Evolutionary conservation across 2,329 filamentous ascomycete genomes (phyloP), one percentile per base, ranked within the genome.

Genomic region (Exophiala phaeomuriformis): DNA sequence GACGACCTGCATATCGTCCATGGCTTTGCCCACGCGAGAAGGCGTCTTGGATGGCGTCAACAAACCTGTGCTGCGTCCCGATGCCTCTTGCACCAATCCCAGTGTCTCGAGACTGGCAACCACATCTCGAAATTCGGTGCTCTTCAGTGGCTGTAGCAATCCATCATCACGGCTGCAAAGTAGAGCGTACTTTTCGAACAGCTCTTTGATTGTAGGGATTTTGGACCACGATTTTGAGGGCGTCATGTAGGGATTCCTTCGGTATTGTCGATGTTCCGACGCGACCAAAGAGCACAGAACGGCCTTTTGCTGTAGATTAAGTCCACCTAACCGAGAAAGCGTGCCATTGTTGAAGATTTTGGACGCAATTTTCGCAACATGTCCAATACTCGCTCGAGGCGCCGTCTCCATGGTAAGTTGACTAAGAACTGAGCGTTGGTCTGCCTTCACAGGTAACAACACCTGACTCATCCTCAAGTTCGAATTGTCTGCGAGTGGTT

Each of bases 301-400:
- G 3, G 91, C 93, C 69, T 95, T 97, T 69, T 98, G 93, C 67
- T 98, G 94, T 2, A 98, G 78, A 67, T 97, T 98, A 52, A 98
- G 80, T 3, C 84, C 83, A 68, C 87, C 85, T 9, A 98, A 81
- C 53, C 93, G 82, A 63, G 96, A 89, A 8, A 78, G 81, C 1
- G 90, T 86, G 35, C 90, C 90, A 63, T 96, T 91, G 67, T 87
- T 88, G 69, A 98, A 96, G 1, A 89, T 87, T 3, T 88, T 83
- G 0, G 90, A 83, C 0, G 93, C 95, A 56, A 97, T 85, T 64
- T 88, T 90, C 66, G 93, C 95, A 64, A 98, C 82, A 67, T 98
- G 93, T 0, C 83, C 83, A 61, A 98, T 94, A 30, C 83, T 89
- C 32, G 90, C 93, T 55, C 90, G 84, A 2, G 93, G 93, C 1